A percentile compares a stretch with the other conserved stretches of the same genome.
These are phyloP conservation scores for Termitomyces sp. DNA, from an alignment of 768 basidiomycete species.

Conservation along the genomic window DNA sequence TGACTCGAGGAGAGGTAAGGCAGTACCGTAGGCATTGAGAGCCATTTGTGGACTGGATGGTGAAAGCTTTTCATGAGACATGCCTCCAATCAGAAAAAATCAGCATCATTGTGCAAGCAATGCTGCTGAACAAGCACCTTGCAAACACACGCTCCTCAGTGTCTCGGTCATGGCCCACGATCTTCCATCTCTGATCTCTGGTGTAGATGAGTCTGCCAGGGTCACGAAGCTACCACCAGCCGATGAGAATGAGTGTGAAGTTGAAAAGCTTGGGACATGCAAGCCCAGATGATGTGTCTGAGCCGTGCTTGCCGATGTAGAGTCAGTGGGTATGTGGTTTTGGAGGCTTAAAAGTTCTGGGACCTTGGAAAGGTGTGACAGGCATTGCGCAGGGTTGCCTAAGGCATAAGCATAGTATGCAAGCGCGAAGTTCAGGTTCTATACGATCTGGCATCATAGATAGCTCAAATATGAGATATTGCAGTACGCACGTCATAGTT, in stretches of 20 bases:
- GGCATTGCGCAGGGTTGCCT: conserved; percentile 58
- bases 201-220: conserved; percentile 31
- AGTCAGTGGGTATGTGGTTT: conserved; percentile 43
- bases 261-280: conserved; percentile 29
- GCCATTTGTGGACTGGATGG: conserved; percentile 46
- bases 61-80: conserved; percentile 64
- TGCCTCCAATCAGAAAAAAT: conserved; percentile 44
- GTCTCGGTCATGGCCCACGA: conserved; percentile 73
- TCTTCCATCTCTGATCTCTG: conserved; percentile 65
- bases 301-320: conserved; percentile 23
- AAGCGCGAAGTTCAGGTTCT: conserved; percentile 67
- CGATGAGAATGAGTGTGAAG: conserved; percentile 41
- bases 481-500: conserved; percentile 53
- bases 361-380: conserved; percentile 53
- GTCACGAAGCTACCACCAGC: conserved; percentile 49
- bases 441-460: conserved; percentile 8
- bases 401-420: conserved; percentile 83
- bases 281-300: conserved; percentile 20
- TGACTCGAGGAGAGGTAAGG: conserved; percentile 48
- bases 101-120: background rate
- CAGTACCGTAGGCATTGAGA: conserved; percentile 51
- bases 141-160: conserved; percentile 71
- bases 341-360: conserved; percentile 52
- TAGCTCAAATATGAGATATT: background rate
- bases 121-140: conserved; percentile 47